A percentile compares a stretch with the other conserved stretches of the same genome.
Conservation (phyloP, 768 basidiomycete species). For the Lactarius sp. region DNA sequence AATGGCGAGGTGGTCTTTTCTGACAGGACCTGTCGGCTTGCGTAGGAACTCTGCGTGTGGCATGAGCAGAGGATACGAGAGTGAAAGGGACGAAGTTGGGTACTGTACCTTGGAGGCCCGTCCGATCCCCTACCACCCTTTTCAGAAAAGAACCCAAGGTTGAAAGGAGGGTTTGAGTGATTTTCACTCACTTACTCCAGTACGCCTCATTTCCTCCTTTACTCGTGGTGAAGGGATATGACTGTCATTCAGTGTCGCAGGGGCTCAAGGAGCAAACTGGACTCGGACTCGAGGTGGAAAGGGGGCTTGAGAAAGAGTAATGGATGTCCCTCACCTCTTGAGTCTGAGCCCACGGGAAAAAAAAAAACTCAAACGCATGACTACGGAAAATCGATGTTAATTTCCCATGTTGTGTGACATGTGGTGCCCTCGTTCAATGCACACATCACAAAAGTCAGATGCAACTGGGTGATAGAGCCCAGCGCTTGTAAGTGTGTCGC, state of each 20-base stretch:
- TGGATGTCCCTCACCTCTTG: too few species aligned
- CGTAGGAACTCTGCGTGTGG: conserved; percentile 63
- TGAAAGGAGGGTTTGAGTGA: too few species aligned
- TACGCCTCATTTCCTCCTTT: too few species aligned
- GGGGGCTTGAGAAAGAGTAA: too few species aligned
- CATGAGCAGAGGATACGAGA: neutral
- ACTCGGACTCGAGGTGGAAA: too few species aligned
- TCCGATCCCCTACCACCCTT: conserved; percentile 68
- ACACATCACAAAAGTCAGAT: neutral
- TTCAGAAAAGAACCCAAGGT: conserved; percentile 46
- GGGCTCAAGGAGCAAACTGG: too few species aligned
- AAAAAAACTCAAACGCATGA: neutral
- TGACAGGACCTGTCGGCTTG: conserved; percentile 48
- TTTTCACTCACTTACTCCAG: too few species aligned
- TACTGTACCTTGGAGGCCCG: conserved; percentile 58
- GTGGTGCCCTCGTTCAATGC: neutral
- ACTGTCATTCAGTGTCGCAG: too few species aligned
- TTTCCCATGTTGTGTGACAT: neutral
- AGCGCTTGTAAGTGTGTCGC: too few species aligned
- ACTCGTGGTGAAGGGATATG: too few species aligned
- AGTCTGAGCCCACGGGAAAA: neutral
- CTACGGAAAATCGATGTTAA: neutral
- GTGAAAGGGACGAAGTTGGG: neutral
- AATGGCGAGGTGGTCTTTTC: conserved; percentile 63
- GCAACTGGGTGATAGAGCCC: neutral